phyloP scores from a whole-genome alignment of 2,329 filamentous ascomycete genomes.

The Penicillium sp. region DNA sequence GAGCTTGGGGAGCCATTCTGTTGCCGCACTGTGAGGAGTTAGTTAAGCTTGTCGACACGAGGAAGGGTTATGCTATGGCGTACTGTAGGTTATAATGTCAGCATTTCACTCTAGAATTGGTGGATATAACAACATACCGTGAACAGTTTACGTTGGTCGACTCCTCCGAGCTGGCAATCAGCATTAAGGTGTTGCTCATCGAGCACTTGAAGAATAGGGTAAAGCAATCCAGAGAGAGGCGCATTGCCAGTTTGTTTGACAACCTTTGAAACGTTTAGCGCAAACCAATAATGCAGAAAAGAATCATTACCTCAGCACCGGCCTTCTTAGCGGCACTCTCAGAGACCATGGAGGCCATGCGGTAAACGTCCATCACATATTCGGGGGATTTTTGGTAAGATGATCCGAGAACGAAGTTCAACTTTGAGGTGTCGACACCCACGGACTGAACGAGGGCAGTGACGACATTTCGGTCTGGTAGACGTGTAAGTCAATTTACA shows the following conservation, averaged over 20 bases:
- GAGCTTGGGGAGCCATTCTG: slow-evolving; percentile 80
- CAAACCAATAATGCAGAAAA: neutral
- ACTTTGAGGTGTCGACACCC: slow-evolving; percentile 73
- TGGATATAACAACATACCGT: neutral
- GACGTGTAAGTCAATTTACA: neutral
- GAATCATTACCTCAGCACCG: slow-evolving; percentile 65
- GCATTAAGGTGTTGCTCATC: slow-evolving; percentile 88
- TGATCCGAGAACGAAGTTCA: slow-evolving; percentile 82
- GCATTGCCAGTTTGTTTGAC: slow-evolving; percentile 88
- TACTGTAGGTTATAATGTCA: no score
- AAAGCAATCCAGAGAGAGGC: slow-evolving; percentile 38
- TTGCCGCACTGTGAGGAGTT: slow-evolving; percentile 54
- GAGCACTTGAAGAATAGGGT: slow-evolving; percentile 84
- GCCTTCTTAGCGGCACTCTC: slow-evolving; percentile 86
- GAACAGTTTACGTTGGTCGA: no score
- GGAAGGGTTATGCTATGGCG: no score
- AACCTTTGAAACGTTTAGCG: slow-evolving; percentile 46
- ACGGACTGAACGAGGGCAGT: slow-evolving; percentile 74
- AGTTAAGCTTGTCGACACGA: no score
- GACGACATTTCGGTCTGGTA: slow-evolving; percentile 66
- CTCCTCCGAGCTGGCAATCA: slow-evolving; percentile 82
- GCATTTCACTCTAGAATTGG: neutral
- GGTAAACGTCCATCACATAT: slow-evolving; percentile 89
- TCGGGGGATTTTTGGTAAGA: slow-evolving; percentile 68
- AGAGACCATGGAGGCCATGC: slow-evolving; percentile 58